Base-by-base conservation (phyloP, 441 rosid genomes). In the Mallotus japonicus region DNA sequence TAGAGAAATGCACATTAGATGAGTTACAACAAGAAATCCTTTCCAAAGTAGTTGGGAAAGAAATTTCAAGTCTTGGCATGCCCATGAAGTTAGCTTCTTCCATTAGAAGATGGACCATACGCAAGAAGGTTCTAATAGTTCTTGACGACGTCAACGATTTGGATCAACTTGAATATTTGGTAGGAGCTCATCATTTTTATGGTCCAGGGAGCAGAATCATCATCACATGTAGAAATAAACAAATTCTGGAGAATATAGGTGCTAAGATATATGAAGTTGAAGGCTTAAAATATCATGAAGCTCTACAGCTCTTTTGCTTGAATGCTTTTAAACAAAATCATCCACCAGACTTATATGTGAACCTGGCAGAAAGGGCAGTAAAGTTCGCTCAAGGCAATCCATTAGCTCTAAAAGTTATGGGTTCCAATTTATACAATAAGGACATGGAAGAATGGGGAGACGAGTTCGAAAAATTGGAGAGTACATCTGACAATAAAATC, bases 61-160 rank as follows among this genome's bases (percentile, higher is more conserved):
- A 56, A 28, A 28, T 28, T 28, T 28, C 32, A 12, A 10, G 3
- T 51, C 3, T 8, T 1, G 15, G 54, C 0, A 15, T 17, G 34
- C 70, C 62, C 1, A 10, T 12, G 8, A 40, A 8, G 16, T 4
- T 37, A 37, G 6, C 50, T 16, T 0, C 37, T 24, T n/a, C 19
- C 49, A 67, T 74, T 17, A 62, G 34, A 53, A 12, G 6, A 62
- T 8, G 28, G 57, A 11, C 70, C 3, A 7, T 4, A 13, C n/a
- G 62, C 12, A 55, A 75, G 34, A 75, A 62, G 12, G 70, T 75
- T 44, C 66, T 75, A 19, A 56, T 75, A 17, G 70, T 75, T 13
- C 61, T 75, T 14, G 71, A 75, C 54, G 78, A 75, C 56, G 70
- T 75, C 42, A 47, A 4, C 14, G 51, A 64, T 42, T 4, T 17